Percentiles rank a stretch among this genome's conserved stretches.
Conservation (phyloP, 2,329 filamentous ascomycete species). For the Verticillium klebahnii region DNA sequence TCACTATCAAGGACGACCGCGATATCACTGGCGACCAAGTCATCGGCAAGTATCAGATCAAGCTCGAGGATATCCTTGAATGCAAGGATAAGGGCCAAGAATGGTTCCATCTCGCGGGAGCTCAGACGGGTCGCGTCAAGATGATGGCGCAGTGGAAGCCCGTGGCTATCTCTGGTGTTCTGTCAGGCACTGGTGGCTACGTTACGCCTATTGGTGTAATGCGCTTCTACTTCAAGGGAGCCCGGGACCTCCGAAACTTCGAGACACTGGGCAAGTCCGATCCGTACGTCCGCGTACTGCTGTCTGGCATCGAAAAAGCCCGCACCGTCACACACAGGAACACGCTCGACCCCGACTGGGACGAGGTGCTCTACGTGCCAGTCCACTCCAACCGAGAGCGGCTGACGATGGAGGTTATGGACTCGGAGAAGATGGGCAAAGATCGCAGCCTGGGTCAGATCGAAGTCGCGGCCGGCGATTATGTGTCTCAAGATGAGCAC, state of each 20-base stretch:
- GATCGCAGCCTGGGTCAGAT: slow-evolving; percentile 82
- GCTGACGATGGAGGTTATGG: slow-evolving; percentile 90
- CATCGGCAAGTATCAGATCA: slow-evolving; percentile 90
- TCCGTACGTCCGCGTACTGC: slow-evolving; percentile 81
- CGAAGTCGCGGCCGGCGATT: slow-evolving; percentile 74
- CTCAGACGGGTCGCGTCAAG: slow-evolving; percentile 80
- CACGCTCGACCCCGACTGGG: slow-evolving; percentile 91
- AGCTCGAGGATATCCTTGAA: slow-evolving; percentile 87
- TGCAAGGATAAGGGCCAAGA: slow-evolving; percentile 90
- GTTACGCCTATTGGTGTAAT: slow-evolving; percentile 92
- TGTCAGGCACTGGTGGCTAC: slow-evolving; percentile 80
- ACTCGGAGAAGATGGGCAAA: slow-evolving; percentile 86
- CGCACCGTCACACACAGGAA: slow-evolving; percentile 95
- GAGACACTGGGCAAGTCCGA: slow-evolving; percentile 97
- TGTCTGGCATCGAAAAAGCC: slow-evolving; percentile 86
- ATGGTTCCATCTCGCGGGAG: slow-evolving; percentile 86
- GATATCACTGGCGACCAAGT: slow-evolving; percentile 79
- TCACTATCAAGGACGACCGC: slow-evolving; percentile 93
- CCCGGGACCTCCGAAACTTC: slow-evolving; percentile 79
- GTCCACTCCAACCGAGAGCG: slow-evolving; percentile 82
- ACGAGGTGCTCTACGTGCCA: slow-evolving; percentile 92
- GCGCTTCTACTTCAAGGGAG: slow-evolving; percentile 85
- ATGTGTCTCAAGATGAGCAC: slow-evolving; percentile 68
- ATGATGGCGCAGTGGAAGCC: slow-evolving; percentile 94
- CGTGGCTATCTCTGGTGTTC: slow-evolving; percentile 75